phyloP scores from a whole-genome alignment of 306 rosid species.

The Albizia julibrissin region DNA sequence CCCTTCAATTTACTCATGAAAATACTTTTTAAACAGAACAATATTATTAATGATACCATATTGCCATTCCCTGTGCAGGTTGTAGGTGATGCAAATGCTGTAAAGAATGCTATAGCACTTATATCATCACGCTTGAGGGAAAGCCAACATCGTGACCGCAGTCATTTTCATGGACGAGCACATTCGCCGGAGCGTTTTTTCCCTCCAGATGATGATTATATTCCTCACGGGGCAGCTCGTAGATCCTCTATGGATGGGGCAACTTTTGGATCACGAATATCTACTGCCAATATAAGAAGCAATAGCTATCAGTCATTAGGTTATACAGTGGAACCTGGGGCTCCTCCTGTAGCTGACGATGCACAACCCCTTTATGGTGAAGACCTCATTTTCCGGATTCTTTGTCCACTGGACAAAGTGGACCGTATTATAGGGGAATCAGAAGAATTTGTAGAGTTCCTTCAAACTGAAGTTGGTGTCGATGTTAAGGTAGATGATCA shows the following conservation, averaged over 20 bases:
- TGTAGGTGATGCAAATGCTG: conserved; percentile 76
- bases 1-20: not conserved
- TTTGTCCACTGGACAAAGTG: conserved; percentile 82
- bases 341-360: conserved; percentile 55
- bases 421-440: conserved; percentile 81
- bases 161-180: conserved; percentile 74
- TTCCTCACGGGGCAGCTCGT: conserved; percentile 67
- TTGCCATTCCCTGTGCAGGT: conserved; percentile 55
- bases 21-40: conserved; percentile 6
- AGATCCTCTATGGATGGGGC: conserved; percentile 71
- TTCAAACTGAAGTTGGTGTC: conserved; percentile 87
- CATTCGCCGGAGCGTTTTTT: conserved; percentile 87
- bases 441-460: conserved; percentile 78
- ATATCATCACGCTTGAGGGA: conserved; percentile 94
- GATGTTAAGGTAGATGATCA: conserved; percentile 73
- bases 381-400: conserved; percentile 86
- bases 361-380: conserved; percentile 63
- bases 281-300: conserved; percentile 55
- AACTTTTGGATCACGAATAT: conserved; percentile 59
- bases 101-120: conserved; percentile 68
- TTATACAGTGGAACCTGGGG: conserved; percentile 63
- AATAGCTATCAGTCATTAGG: conserved; percentile 59
- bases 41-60: conserved; percentile 18
- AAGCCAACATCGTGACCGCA: conserved; percentile 97
- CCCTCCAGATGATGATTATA: conserved; percentile 79